Evolutionary conservation across 2,329 filamentous ascomycete species (phyloP), one percentile per base, ranked within the genome.

Genomic region (Daldinia sp.): DNA sequence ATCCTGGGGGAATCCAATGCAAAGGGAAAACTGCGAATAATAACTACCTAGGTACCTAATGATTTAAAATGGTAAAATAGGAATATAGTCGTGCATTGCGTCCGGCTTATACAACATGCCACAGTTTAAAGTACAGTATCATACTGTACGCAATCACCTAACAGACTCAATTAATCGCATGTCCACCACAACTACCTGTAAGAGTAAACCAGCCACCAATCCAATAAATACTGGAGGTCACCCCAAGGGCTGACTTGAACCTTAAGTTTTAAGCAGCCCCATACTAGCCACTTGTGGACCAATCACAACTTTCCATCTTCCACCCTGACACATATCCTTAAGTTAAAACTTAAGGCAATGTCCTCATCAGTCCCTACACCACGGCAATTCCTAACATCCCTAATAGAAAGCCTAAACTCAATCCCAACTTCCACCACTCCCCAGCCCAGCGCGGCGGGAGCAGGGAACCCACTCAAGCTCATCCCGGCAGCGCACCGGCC

Each of bases 341-440:
- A n/a, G n/a, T n/a, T n/a, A n/a, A n/a, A n/a, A n/a, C n/a, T n/a
- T n/a, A n/a, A n/a, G n/a, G n/a, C n/a, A 23, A 75, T 73, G 71
- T 50, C 59, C 9, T 55, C 74, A 76, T 41, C 78, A 64, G 71
- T 83, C 69, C 73, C 85, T 64, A 74, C 81, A 65, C 74, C 83
- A 4, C 79, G 81, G 41, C 78, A 82, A 9, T 73, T 89, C 3
- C 78, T 89, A 15, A 85, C 83, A 6, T 80, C 82, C 4, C 82
- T 90, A 59, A 77, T 88, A 70, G 77, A 79, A 68, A 78, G 81
- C 33, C 80, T 88, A 63, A 55, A 79, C 26, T 57, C 68, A 65
- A 78, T 78, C 56, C 77, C 78, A 51, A 41, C 54, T n/a, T 12
- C 68, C 23, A 56, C 50, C n/a, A 5, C 73, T 44, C 63, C 73